These are phyloP conservation scores for Lecanicillium sp. DNA, from an alignment of 2,329 filamentous ascomycete species.

Conservation along the genomic window DNA sequence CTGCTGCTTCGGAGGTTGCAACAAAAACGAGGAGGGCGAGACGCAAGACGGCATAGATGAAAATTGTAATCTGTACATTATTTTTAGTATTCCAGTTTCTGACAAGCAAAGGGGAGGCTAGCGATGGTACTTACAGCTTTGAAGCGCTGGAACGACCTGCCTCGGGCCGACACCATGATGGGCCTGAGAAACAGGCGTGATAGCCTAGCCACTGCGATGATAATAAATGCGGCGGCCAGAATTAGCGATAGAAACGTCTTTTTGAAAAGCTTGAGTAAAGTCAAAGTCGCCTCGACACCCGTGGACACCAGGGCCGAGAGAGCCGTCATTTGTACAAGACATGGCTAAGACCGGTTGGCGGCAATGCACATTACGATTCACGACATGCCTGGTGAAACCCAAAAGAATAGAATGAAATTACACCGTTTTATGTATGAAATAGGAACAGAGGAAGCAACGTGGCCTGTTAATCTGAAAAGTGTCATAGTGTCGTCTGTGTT, in stretches of 20 bases:
- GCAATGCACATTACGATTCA: too few species aligned
- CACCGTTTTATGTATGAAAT: too few species aligned
- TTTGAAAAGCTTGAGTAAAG: conserved; percentile 36
- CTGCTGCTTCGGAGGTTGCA: background rate
- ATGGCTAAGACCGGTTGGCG: background rate
- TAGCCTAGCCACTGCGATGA: conserved; percentile 21
- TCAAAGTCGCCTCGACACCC: conserved; percentile 35
- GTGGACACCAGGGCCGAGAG: conserved; percentile 28
- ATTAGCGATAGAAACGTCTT: conserved; percentile 30
- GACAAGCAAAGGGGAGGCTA: too few species aligned
- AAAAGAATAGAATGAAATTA: too few species aligned
- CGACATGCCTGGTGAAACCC: too few species aligned
- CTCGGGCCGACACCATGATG: background rate
- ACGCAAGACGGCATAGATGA: background rate
- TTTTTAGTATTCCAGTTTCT: too few species aligned
- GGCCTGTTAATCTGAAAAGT: too few species aligned
- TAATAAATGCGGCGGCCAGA: conserved; percentile 26
- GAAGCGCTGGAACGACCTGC: background rate
- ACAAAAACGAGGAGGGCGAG: conserved; percentile 10
- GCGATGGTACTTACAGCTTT: too few species aligned
- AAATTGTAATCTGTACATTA: conserved; percentile 4
- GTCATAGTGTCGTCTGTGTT: too few species aligned
- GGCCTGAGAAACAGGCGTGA: background rate
- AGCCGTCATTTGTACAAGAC: conserved; percentile 20
- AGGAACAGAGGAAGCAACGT: too few species aligned